A percentile compares a stretch with the other conserved stretches of the same genome.
phyloP scores from a whole-genome alignment of 495 filamentous ascomycete species.

The Cryomyces minteri region DNA sequence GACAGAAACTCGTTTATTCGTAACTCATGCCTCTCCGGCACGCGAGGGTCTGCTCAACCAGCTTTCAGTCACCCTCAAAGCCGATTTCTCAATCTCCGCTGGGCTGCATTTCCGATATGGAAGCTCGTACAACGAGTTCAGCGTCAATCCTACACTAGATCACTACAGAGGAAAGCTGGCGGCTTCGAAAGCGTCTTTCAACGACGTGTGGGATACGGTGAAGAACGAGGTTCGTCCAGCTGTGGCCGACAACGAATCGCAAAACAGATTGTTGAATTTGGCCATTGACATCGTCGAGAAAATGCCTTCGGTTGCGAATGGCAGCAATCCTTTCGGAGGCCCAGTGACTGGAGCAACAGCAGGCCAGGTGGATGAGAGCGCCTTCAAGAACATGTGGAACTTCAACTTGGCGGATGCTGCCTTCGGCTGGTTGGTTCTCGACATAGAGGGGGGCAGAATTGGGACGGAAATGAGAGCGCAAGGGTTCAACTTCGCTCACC shows the following conservation, averaged over 20 bases:
- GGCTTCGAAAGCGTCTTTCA: constrained; percentile 97
- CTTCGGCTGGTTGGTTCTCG: constrained; percentile 87
- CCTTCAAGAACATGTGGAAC: constrained; percentile 99
- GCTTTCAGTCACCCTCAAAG: constrained; percentile 91
- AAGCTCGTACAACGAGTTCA: constrained; percentile 99
- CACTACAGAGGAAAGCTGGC: constrained; percentile 98
- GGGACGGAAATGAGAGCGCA: constrained; percentile 97
- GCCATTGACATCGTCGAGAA: constrained; percentile 81
- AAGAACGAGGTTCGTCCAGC: constrained; percentile 87
- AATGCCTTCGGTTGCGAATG: constrained; percentile 89
- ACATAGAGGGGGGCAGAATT: constrained; percentile 85
- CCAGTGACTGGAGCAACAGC: constrained; percentile 52
- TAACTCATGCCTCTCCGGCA: constrained; percentile 94
- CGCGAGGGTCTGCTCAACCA: constrained; percentile 96
- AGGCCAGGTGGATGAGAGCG: constrained; percentile 92
- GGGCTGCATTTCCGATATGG: constrained; percentile 98
- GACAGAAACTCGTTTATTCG: constrained; percentile 91
- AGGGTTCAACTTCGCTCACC: constrained; percentile 97
- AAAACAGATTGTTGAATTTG: constrained; percentile 77
- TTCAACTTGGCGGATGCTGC: constrained; percentile 97
- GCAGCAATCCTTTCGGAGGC: constrained; percentile 91
- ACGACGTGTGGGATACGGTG: constrained; percentile 99
- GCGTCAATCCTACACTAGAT: constrained; percentile 92
- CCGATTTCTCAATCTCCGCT: constrained; percentile 95
- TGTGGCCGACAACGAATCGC: constrained; percentile 78